Conservation (phyloP, 2,329 filamentous ascomycete genomes). For the Colletotrichum somersetense region DNA sequence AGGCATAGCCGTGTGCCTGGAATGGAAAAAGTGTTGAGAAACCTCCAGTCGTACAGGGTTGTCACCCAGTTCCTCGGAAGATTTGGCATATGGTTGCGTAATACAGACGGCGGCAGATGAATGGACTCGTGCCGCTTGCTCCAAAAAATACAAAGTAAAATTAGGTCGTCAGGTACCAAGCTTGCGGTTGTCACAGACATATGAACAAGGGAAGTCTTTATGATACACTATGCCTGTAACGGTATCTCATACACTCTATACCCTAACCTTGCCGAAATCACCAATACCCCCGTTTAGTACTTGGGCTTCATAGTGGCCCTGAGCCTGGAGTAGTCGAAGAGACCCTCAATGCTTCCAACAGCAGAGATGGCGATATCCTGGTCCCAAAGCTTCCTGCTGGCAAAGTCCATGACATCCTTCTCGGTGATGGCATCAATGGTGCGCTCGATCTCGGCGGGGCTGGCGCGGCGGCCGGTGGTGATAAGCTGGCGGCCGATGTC, state of each 20-base stretch:
- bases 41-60: no score
- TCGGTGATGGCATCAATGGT: constrained; percentile 89
- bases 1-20: no score
- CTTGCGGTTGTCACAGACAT: constrained; percentile 39
- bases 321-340: constrained; percentile 82
- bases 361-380: constrained; percentile 95
- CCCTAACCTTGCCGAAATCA: constrained; percentile 55
- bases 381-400: constrained; percentile 96
- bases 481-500: constrained; percentile 99
- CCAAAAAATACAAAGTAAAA: constrained; percentile 34
- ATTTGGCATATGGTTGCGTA: neutral
- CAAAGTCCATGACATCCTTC: constrained; percentile 98
- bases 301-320: constrained; percentile 91
- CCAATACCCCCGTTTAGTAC: constrained; percentile 57
- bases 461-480: constrained; percentile 93
- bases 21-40: neutral
- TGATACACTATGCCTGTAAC: constrained; percentile 66
- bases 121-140: neutral
- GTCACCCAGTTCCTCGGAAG: no score
- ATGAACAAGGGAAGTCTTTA: constrained; percentile 54
- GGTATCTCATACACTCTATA: constrained; percentile 71
- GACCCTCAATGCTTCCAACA: constrained; percentile 91
- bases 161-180: constrained; percentile 38
- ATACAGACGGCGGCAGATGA: neutral
- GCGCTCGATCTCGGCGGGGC: constrained; percentile 93